phyloP scores from a whole-genome alignment of 176 grass and related monocot species.

The Eragrostis nindensis region DNA sequence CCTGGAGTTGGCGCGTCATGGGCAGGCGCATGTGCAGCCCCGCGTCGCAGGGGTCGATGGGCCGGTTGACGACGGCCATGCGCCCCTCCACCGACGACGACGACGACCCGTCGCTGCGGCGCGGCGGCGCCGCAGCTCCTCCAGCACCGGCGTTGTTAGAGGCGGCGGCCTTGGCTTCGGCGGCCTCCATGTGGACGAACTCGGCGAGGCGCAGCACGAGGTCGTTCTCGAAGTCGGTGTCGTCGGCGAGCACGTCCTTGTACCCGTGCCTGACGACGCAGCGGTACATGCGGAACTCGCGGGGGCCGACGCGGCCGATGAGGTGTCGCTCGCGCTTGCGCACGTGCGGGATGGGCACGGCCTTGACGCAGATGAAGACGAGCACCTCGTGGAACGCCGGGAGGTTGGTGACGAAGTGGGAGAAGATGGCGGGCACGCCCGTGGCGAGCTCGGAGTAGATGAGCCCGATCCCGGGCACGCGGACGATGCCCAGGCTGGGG shows the following conservation, averaged over 20 bases:
- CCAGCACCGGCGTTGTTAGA: no score
- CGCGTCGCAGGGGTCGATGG: slow-evolving; percentile 26
- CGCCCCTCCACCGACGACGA: slow-evolving; percentile 42
- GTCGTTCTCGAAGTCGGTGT: slow-evolving; percentile 69
- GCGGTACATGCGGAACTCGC: slow-evolving; percentile 63
- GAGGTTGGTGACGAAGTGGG: slow-evolving; percentile 79
- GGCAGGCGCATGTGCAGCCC: slow-evolving; percentile 39
- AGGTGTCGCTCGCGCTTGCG: slow-evolving; percentile 56
- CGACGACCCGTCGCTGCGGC: slow-evolving; percentile 39
- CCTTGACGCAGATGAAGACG: slow-evolving; percentile 73
- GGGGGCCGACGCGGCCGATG: slow-evolving; percentile 65
- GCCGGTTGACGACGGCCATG: slow-evolving; percentile 56
- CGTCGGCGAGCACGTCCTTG: slow-evolving; percentile 65
- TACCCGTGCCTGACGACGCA: slow-evolving; percentile 74
- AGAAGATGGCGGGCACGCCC: slow-evolving; percentile 68
- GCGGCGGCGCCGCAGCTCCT: no score
- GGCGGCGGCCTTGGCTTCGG: no score
- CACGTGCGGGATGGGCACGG: slow-evolving; percentile 56
- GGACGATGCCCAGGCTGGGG: slow-evolving; percentile 73
- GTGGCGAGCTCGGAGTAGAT: slow-evolving; percentile 68
- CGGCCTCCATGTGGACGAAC: slow-evolving; percentile 73
- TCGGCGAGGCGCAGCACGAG: slow-evolving; percentile 68
- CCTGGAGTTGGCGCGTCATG: neutral
- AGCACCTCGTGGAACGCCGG: slow-evolving; percentile 77
- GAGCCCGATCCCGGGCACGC: slow-evolving; percentile 72